These are phyloP conservation scores for Hypocreales sp. DNA, from an alignment of 2,329 filamentous ascomycete genomes.

Conservation along the genomic window DNA sequence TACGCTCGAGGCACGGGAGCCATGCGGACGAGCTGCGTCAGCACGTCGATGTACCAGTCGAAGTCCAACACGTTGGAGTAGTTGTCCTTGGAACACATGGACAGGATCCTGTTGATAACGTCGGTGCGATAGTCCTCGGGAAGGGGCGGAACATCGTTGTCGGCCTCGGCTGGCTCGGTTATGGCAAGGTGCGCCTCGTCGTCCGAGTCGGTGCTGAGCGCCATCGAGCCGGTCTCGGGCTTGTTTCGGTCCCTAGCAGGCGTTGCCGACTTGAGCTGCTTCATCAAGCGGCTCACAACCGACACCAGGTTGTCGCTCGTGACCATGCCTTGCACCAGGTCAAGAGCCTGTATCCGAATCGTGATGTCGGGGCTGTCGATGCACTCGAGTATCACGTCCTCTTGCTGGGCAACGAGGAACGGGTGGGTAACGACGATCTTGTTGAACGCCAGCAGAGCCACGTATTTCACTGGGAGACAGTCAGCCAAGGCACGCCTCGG, in stretches of 20 bases:
- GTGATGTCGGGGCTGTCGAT: conserved; percentile 93
- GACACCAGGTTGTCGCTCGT: conserved; percentile 69
- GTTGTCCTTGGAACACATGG: conserved; percentile 81
- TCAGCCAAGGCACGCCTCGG: background rate
- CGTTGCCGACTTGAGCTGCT: conserved; percentile 59
- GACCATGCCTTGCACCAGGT: conserved; percentile 89
- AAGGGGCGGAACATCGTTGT: conserved; percentile 39
- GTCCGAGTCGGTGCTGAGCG: conserved; percentile 29
- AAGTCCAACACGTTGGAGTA: conserved; percentile 81
- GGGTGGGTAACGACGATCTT: conserved; percentile 85
- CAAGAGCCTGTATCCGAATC: conserved; percentile 82
- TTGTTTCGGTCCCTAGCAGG: conserved; percentile 30
- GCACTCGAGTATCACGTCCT: conserved; percentile 92
- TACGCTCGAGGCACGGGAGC: conserved; percentile 32
- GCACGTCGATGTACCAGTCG: conserved; percentile 90
- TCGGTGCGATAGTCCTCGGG: conserved; percentile 77
- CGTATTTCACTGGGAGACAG: conserved; percentile 66
- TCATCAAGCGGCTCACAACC: conserved; percentile 76
- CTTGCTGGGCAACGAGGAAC: conserved; percentile 75
- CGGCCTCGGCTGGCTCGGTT: conserved; percentile 15
- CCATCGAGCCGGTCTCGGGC: conserved; percentile 27
- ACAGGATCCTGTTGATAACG: conserved; percentile 68
- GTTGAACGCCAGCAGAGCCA: conserved; percentile 87
- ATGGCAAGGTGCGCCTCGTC: conserved; percentile 31
- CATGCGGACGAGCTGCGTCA: conserved; percentile 71